Evolutionary conservation across 208 protist genomes (phyloP), one percentile per base, ranked within the genome.

Genomic region (Trypanosoma congolense): DNA sequence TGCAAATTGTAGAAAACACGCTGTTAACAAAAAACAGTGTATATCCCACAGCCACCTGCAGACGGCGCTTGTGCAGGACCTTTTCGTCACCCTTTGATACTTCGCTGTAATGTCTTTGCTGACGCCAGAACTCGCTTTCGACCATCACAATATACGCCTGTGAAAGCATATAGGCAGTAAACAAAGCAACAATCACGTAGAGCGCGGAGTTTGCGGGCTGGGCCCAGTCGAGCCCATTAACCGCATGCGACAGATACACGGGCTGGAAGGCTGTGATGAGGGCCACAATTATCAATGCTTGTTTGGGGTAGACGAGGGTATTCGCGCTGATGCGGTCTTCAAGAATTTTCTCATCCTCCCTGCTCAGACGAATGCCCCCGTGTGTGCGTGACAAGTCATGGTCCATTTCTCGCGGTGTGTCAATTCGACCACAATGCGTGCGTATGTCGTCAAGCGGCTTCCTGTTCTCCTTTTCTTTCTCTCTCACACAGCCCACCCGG

Each of bases 91-190:
- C 65, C 51, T 90, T 80, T 36, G 66, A 61, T 10, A 87, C 83
- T 57, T 92, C 87, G 12, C 58, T 44, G 63, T 86, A 92, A 80
- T 95, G 84, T 16, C 80, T 78, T 72, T 95, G 87, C n/a, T 83
- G 83, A 24, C 70, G 62, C 84, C 83, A 92, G 75, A 95, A 95
- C 61, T 90, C 81, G 40, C 79, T 92, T 53, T 83, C 75, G 19
- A 92, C 70, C 87, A 95, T 95, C 44, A 90, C 78, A 19, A 46
- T 74, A 64, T 95, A 95, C 38, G 83, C 83, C 73, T 92, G 74
- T 41, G 61, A 48, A 46, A 95, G 65, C 82, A 92, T 84, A 58
- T 82, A 90, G 5, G 80, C 76, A 3, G 80, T 89, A 49, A 57
- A 69, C 31, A 56, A 55, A 18, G 64, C 68, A 18, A 90, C 76